Percentiles rank a stretch among this genome's conserved stretches.
These are phyloP conservation scores for Choiromyces venosus DNA, from an alignment of 495 filamentous ascomycete genomes.

Conservation along the genomic window DNA sequence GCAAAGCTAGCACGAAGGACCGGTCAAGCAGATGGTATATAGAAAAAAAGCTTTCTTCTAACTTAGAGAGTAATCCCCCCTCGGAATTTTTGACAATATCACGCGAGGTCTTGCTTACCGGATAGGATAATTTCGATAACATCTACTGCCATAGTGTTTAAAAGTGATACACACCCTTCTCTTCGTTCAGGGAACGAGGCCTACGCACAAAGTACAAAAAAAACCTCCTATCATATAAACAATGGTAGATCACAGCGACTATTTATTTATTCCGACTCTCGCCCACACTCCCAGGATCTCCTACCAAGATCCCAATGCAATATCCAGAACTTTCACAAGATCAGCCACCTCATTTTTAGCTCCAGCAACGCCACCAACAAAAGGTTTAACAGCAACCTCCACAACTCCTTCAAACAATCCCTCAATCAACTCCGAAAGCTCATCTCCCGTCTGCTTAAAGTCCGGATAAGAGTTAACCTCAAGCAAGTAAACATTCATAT, in stretches of 20 bases:
- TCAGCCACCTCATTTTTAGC: conserved; percentile 19
- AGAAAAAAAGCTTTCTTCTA: not conserved
- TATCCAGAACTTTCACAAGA: conserved; percentile 55
- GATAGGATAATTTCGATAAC: no score
- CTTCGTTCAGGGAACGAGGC: not conserved
- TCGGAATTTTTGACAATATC: not conserved
- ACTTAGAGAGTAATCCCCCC: not conserved
- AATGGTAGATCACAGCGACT: no score
- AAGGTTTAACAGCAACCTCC: conserved; percentile 57
- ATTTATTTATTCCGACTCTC: not conserved
- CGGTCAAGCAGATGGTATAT: no score
- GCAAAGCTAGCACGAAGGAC: no score
- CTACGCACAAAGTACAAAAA: not conserved
- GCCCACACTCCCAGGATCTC: not conserved
- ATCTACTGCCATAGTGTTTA: no score
- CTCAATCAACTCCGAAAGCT: conserved; percentile 61
- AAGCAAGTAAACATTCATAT: conserved; percentile 62
- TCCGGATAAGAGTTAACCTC: conserved; percentile 98
- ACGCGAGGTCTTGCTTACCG: not conserved
- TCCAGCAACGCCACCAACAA: conserved; percentile 49
- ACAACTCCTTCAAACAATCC: conserved; percentile 72
- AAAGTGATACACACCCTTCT: not conserved
- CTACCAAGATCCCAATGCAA: conserved; percentile 57
- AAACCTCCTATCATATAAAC: not conserved
- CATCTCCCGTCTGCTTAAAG: conserved; percentile 80